Evolutionary conservation across 129 eudicot species (phyloP), one percentile per base, ranked within the genome.

Genomic region (Chrysanthemum lavandulifolium): DNA sequence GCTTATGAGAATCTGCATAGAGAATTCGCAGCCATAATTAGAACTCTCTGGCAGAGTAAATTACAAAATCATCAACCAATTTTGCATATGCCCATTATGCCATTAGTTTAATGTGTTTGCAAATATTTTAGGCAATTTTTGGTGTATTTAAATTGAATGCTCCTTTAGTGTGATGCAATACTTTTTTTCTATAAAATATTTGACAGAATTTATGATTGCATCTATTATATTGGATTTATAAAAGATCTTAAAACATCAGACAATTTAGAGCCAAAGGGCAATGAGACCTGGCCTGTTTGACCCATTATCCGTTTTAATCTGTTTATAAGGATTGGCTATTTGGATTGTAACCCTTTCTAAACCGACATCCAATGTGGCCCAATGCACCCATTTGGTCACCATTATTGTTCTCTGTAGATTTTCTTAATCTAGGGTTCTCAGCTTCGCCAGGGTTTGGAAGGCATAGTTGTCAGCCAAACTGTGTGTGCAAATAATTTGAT

Each of bases 131-230:
- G 40, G 40, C 40, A 33, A 33, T 33, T 33, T 33, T 33, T 33
- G 4, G 40, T 33, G 4, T 33, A 40, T 6, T 6, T 40, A 40
- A 40, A 7, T 40, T 40, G 9, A 7, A 40, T 40, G 10, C 47
- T 40, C 43, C 8, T 36, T 36, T 36, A 36, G 5, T 36, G 6
- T 36, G 43, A 36, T 36, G 43, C 10, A 40, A 40, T 40, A 40
- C 47, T 10, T 6, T 40, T 40, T 40, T 6, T 40, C 36, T 40
- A 40, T 40, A 36, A 36, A 36, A 1, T 36, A 36, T 19, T 15
- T 10, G 84, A 90, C 57, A 75, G 92, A 85, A 36, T 36, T 36
- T 36, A 36, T 36, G 43, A 36, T 36, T 36, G 43, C 43, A 36
- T 36, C 6, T 36, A 36, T 36, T 36, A 36, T 36, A 36, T 36